Evolutionary conservation across 2,329 filamentous ascomycete species (phyloP), one percentile per base, ranked within the genome.

Genomic region (Aureobasidium lini): DNA sequence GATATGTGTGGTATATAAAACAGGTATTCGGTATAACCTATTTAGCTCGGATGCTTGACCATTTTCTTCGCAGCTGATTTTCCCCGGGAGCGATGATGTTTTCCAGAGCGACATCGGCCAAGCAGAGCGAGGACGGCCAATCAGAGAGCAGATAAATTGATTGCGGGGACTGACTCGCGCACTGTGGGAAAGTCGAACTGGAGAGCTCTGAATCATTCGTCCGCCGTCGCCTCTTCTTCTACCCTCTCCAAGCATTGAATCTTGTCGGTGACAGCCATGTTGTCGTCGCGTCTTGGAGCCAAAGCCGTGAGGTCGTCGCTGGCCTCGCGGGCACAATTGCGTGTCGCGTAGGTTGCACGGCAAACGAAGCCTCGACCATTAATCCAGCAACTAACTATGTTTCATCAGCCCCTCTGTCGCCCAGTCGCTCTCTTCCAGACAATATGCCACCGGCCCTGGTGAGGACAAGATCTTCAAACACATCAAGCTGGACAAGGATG

Each of bases 261-360:
- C 16, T 6, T 48, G 50, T 44, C 44, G 42, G 29, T 47, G 42
- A 43, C 42, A 57, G 15, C 8, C 53, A 61, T 61, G 60, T 61
- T 61, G 60, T 61, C 60, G 37, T 61, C 60, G 34, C 52, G 60
- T 44, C 37, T 61, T 57, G 60, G 60, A 46, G n/a, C 37, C 29
- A 61, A 40, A 28, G 52, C 53, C 15, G 44, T 47, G 29, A 48
- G 60, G 52, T 46, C 60, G 5, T 48, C 53, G 2, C 49, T 43
- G 52, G n/a, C 34, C 32, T 54, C 58, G 49, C 42, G 50, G 7
- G 32, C 53, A 28, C 60, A 61, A 46, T 47, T 48, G 60, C 53
- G 53, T 13, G 18, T 47, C 15, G 53, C 60, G 60, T 61, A 32
- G 15, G 60, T 50, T 6, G 15, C 15, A 34, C 5, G 23, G 28